Conservation (phyloP, 2,329 filamentous ascomycete genomes). For the Phaeosphaeriaceae sp. region DNA sequence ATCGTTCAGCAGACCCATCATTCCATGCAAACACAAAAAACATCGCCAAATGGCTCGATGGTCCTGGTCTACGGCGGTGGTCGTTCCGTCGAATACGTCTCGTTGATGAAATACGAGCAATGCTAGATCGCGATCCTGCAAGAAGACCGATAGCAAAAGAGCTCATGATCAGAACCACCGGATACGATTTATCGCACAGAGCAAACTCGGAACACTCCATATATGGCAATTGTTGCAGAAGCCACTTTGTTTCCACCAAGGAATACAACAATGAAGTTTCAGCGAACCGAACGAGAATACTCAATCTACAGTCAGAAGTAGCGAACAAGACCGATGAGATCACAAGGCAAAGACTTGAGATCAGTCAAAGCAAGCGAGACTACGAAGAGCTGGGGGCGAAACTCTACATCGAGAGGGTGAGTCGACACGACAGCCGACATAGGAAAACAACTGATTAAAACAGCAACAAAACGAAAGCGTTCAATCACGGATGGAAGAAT, state of each 20-base stretch:
- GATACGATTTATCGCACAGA: neutral
- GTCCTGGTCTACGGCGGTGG: neutral
- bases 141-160: slow-evolving; percentile 9
- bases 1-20: slow-evolving; percentile 62
- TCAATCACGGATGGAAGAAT: neutral
- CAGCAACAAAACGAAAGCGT: too few species aligned
- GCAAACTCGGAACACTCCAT: slow-evolving; percentile 1
- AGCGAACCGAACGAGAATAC: neutral
- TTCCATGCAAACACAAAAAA: slow-evolving; percentile 74
- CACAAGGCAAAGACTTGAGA: too few species aligned
- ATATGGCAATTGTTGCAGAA: slow-evolving; percentile 13
- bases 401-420: too few species aligned
- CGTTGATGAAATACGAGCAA: slow-evolving; percentile 5
- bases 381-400: too few species aligned
- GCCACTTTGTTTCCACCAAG: neutral
- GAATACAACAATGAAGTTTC: neutral
- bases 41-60: slow-evolving; percentile 66
- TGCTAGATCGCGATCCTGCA: slow-evolving; percentile 9
- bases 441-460: too few species aligned
- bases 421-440: too few species aligned
- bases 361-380: too few species aligned
- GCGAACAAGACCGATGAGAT: too few species aligned
- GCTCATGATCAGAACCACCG: slow-evolving; percentile 3
- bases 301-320: neutral
- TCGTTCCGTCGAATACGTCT: neutral